phyloP scores from a whole-genome alignment of 306 rosid species.

The Trichosanthes truncata region DNA sequence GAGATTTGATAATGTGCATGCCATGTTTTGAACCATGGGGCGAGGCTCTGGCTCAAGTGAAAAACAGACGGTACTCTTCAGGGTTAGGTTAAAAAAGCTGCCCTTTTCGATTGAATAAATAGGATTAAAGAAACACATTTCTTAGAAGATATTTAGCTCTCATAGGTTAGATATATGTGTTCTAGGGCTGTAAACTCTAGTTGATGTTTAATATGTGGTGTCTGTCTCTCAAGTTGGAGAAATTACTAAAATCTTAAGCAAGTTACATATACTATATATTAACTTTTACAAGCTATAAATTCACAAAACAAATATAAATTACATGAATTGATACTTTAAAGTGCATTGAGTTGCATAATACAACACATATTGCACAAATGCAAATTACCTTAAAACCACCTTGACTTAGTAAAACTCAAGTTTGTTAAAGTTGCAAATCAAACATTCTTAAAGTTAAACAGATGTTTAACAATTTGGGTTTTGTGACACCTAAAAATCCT shows the following conservation, averaged over 20 bases:
- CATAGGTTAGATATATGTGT: background rate
- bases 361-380: background rate
- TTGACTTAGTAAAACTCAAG: background rate
- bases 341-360: background rate
- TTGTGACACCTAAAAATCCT: too few relatives aligned
- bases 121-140: background rate
- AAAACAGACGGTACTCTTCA: background rate
- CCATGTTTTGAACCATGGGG: conserved; percentile 4
- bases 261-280: background rate
- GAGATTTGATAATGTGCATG: conserved; percentile 5
- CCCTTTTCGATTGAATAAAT: background rate
- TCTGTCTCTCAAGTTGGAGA: background rate
- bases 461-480: too few relatives aligned
- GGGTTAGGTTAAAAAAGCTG: background rate
- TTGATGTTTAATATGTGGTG: background rate
- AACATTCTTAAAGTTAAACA: too few relatives aligned
- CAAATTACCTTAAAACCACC: too few relatives aligned
- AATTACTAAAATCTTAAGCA: background rate
- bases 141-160: background rate
- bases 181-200: background rate
- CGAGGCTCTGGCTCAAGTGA: background rate
- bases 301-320: background rate
- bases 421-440: background rate
- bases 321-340: background rate
- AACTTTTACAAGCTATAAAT: background rate